Base-by-base conservation (phyloP, 345 rosid genomes). In the Rhizophora mangle region DNA sequence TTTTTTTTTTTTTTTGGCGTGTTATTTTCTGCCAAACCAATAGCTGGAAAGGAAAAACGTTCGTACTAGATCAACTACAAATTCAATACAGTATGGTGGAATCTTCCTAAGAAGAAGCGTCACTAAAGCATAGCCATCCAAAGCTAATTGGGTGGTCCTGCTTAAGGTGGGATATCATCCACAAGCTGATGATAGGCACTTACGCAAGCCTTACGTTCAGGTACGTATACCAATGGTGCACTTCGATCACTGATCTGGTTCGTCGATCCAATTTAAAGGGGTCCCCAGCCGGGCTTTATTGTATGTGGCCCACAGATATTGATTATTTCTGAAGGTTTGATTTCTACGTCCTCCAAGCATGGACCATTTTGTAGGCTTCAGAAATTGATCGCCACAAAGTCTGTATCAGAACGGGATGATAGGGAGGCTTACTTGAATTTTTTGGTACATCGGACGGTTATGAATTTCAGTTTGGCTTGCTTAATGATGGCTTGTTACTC, bases 401-500 rank as follows among this genome's bases (percentile, higher is more conserved):
- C 84, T 37, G 55, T 76, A 43, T 75, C 80, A 68, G 71, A 78
- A 73, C 71, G 6, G 74, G 63, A 21, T 34, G 78, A 79, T 56
- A 49, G 65, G 69, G 72, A 72, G 49, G 27, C 43, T 32, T 46
- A 34, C 37, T 2, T 34, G 37, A 34, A 34, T 7, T 34, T 34
- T 34, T 34, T 2, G 37, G 37, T 34, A 34, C 52, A 63, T 65
- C 63, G 5, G 65, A 64, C 63, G 68, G 30, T 58, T 63, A 66
- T 63, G 63, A 37, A 70, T 18, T 47, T 64, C 21, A 2, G 51
- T 53, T 34, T 30, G 59, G 11, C 15, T 18, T 11, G 53, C 6
- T 59, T 0, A 6, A 6, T 10, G n/a, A 20, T 34, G 7, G 36
- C 36, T 6, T 32, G 36, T 32, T 32, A 32, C 6, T 32, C 8